phyloP scores from a whole-genome alignment of 164 flowering plant genomes.

The Tetrastigma voinierianum region DNA sequence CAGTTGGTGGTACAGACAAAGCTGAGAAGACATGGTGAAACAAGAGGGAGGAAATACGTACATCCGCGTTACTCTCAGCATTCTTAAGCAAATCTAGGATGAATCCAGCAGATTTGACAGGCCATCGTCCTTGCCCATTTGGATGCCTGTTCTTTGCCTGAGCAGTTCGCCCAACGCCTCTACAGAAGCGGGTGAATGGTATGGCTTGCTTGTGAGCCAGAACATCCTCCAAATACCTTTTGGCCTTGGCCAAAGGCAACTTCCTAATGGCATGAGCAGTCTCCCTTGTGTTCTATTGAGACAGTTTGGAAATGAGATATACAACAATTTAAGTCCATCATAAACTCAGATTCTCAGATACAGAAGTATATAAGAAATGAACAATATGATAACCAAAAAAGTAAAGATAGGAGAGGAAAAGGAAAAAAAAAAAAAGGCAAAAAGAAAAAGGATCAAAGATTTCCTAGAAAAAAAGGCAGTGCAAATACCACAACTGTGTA shows the following conservation, averaged over 20 bases:
- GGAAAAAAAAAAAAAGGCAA: too few relatives aligned
- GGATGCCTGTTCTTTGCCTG: constrained; percentile 90
- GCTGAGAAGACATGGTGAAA: neutral
- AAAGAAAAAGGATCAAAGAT: too few relatives aligned
- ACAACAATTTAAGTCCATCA: neutral
- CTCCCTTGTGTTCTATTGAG: constrained; percentile 79
- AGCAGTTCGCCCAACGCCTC: constrained; percentile 97
- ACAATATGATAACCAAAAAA: too few relatives aligned
- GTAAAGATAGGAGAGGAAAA: too few relatives aligned
- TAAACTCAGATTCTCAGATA: too few relatives aligned
- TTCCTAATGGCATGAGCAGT: constrained; percentile 77
- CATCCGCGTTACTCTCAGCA: constrained; percentile 97
- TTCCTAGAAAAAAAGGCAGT: too few relatives aligned
- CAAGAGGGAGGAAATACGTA: constrained; percentile 21
- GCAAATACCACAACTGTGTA: too few relatives aligned
- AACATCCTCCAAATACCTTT: constrained; percentile 90
- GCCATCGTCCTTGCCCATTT: constrained; percentile 98
- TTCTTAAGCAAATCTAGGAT: constrained; percentile 86
- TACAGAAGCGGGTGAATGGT: constrained; percentile 86
- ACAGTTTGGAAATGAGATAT: neutral
- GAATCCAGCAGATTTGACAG: constrained; percentile 83
- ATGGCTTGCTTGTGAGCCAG: constrained; percentile 89
- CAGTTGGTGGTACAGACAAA: neutral
- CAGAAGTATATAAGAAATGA: too few relatives aligned
- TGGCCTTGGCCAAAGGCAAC: constrained; percentile 75